These are phyloP conservation scores for Exophiala sp. DNA, from an alignment of 2,329 filamentous ascomycete genomes.

Conservation along the genomic window DNA sequence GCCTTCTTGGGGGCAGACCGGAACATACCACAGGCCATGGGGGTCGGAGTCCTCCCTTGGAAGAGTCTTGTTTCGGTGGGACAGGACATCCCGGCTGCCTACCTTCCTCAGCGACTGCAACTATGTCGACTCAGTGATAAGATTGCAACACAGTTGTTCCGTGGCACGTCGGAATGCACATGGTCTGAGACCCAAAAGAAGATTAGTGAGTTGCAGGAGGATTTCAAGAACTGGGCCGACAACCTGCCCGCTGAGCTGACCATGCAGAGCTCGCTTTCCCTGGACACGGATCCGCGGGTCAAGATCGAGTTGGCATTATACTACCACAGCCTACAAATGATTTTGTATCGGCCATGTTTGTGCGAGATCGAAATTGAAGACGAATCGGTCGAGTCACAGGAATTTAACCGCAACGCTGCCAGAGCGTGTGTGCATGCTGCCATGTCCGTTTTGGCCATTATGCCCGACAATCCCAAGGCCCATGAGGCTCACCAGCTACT, in stretches of 20 bases:
- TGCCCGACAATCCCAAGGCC: conserved; percentile 28
- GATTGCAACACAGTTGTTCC: conserved; percentile 16
- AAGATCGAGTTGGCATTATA: conserved; percentile 27
- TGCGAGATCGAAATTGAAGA: conserved; percentile 28
- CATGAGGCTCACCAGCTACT: conserved; percentile 25
- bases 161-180: conserved; percentile 9
- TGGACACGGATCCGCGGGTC: conserved; percentile 18
- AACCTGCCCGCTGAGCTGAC: conserved; percentile 14
- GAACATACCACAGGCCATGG: conserved; percentile 13
- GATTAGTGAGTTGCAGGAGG: conserved; percentile 18
- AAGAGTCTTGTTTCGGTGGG: conserved; percentile 17
- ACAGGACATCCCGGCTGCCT: conserved; percentile 3
- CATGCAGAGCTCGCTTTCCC: conserved; percentile 5
- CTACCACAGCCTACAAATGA: conserved; percentile 30
- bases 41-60: conserved; percentile 15
- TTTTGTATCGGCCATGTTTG: conserved; percentile 30
- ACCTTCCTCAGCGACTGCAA: conserved; percentile 15
- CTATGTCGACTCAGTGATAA: conserved; percentile 22
- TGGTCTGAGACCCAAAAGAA: conserved; percentile 21
- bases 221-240: conserved; percentile 18
- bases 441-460: conserved; percentile 24
- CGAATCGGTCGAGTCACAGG: conserved; percentile 24
- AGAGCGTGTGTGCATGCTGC: conserved; percentile 29
- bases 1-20: conserved; percentile 13
- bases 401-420: conserved; percentile 23